Conservation (phyloP, 2,329 filamentous ascomycete genomes). For the Daldinia sp. region DNA sequence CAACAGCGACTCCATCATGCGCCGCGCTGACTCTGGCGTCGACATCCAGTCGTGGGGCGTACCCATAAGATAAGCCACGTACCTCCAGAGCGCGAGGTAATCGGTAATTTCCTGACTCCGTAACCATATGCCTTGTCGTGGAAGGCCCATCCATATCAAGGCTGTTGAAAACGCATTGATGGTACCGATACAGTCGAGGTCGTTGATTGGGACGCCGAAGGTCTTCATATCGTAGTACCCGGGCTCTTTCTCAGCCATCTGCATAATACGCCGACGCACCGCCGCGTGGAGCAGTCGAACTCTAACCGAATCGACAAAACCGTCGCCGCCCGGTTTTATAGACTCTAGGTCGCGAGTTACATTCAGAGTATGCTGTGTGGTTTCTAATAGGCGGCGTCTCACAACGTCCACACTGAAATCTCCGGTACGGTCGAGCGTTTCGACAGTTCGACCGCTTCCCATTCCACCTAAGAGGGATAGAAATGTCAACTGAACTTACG, state of each 20-base stretch:
- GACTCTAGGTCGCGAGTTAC: constrained; percentile 73
- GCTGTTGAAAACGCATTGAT: constrained; percentile 77
- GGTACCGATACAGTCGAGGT: constrained; percentile 79
- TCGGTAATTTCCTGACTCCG: constrained; percentile 72
- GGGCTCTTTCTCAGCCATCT: constrained; percentile 66
- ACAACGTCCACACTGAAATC: constrained; percentile 78
- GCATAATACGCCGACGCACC: constrained; percentile 73
- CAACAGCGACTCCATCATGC: constrained; percentile 76
- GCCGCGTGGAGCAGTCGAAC: constrained; percentile 77
- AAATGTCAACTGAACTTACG: constrained; percentile 60
- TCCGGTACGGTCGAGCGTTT: constrained; percentile 79
- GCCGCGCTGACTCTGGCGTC: constrained; percentile 66
- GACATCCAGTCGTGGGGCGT: constrained; percentile 72
- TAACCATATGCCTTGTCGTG: constrained; percentile 78
- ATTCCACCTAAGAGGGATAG: constrained; percentile 74
- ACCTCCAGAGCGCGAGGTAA: constrained; percentile 81
- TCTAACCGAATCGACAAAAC: constrained; percentile 72
- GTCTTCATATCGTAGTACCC: constrained; percentile 71
- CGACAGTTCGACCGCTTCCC: constrained; percentile 78
- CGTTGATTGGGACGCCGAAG: constrained; percentile 77
- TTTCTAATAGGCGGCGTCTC: constrained; percentile 73
- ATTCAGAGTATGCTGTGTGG: constrained; percentile 80
- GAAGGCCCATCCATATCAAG: constrained; percentile 73
- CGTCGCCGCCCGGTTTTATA: constrained; percentile 76
- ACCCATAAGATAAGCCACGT: constrained; percentile 78